Conservation (phyloP, 176 grass and related monocot species). For the Alloteropsis semialata region DNA sequence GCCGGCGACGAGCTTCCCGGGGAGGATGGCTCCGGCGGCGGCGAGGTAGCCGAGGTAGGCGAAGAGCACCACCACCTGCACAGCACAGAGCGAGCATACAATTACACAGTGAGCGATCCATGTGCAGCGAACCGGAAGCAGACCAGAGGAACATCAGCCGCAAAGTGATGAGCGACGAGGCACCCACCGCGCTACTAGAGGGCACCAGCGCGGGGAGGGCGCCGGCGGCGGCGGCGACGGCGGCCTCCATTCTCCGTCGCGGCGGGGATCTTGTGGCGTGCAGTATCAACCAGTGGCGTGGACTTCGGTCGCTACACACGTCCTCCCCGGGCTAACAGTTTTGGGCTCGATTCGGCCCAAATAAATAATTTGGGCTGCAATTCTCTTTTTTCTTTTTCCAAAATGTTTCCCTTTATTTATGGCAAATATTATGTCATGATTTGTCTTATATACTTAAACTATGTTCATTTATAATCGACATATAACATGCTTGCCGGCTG, state of each 20-base stretch:
- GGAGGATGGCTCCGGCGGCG: slow-evolving; percentile 61
- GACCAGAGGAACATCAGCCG: background rate
- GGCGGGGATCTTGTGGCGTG: background rate
- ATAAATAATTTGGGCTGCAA: background rate
- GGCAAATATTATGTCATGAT: background rate
- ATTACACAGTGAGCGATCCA: background rate
- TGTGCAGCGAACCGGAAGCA: background rate
- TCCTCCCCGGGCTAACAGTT: background rate
- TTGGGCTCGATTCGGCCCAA: background rate
- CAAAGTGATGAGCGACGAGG: background rate
- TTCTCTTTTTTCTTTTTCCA: background rate
- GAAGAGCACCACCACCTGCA: slow-evolving; percentile 59
- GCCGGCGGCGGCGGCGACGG: background rate
- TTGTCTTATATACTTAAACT: background rate
- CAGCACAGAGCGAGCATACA: background rate
- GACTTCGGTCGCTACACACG: background rate
- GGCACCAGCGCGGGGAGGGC: slow-evolving; percentile 44
- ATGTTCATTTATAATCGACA: background rate
- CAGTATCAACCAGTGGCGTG: too few species aligned
- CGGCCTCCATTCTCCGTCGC: slow-evolving; percentile 28
- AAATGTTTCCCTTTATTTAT: background rate
- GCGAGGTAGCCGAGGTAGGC: slow-evolving; percentile 77
- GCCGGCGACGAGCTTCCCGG: slow-evolving; percentile 74
- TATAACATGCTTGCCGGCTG: background rate
- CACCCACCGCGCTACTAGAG: slow-evolving; percentile 51